Conservation (phyloP, 176 grass and related monocot genomes). For the Carex kokanica region DNA sequence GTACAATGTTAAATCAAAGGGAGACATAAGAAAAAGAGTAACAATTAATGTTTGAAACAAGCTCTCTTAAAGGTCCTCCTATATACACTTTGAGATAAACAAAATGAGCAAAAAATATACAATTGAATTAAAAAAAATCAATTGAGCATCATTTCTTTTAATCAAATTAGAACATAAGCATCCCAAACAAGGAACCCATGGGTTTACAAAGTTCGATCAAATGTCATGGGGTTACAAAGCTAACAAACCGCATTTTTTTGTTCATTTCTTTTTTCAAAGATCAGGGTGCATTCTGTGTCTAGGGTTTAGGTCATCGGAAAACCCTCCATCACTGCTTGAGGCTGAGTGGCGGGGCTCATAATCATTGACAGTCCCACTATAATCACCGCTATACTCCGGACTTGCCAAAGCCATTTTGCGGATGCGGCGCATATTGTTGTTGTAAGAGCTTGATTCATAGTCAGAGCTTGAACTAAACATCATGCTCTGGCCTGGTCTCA, state of each 20-base stretch:
- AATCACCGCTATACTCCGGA: conserved; percentile 31
- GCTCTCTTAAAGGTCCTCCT: conserved; percentile 11
- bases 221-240: conserved; percentile 8
- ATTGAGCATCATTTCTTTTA: conserved; percentile 17
- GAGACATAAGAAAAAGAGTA: not conserved
- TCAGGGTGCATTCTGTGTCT: conserved; percentile 25
- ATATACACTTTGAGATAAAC: conserved; percentile 16
- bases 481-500: conserved; percentile 56
- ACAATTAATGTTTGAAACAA: conserved; percentile 3
- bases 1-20: not conserved
- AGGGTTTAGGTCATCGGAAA: conserved; percentile 28
- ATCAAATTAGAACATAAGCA: conserved; percentile 24
- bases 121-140: not conserved
- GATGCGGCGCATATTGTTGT: conserved; percentile 27
- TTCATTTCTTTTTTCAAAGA: conserved; percentile 2
- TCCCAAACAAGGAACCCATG: conserved; percentile 1
- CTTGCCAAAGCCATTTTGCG: conserved; percentile 33
- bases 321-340: conserved; percentile 20
- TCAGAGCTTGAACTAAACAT: conserved; percentile 36
- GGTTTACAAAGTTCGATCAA: conserved; percentile 9
- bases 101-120: conserved; percentile 12
- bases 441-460: conserved; percentile 29
- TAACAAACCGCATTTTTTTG: not conserved
- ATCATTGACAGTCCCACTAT: conserved; percentile 9
- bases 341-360: not conserved